Base-by-base conservation (phyloP, 2,329 filamentous ascomycete species). In the Trichoderma arundinaceum region DNA sequence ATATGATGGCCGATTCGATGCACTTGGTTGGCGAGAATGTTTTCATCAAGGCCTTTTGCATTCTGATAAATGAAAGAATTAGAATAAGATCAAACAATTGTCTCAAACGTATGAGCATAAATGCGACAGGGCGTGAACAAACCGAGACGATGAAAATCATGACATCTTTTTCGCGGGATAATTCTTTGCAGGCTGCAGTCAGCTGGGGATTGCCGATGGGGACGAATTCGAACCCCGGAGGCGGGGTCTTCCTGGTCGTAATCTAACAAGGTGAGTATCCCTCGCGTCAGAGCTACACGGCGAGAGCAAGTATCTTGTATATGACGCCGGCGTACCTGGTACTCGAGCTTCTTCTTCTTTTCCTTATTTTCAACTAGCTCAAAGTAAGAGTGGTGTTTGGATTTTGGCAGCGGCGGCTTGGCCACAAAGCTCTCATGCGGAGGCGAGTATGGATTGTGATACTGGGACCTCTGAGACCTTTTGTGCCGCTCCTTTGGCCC, bases 111-210 rank as follows among this genome's bases (percentile, higher is more conserved):
- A 10, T 17, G 22, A 32, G 8, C 12, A 38, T 43, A 17, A 38
- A 15, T 38, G n/a, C 35, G 41, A 48, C 39, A 33, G 38, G 38
- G n/a, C 22, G 32, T 41, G 33, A 56, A 69, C 84, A 70, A 81
- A 88, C 87, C 72, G 86, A 87, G 54, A 90, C 87, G 66, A 90
- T 88, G 70, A 88, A 90, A 15, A 89, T 85, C 83, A 88, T 85
- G 51, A 85, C 86, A 70, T 82, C 86, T 58, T 81, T 79, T 70
- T 88, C 84, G 68, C 88, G 81, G 1, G 87, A 90, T 19, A 89
- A 74, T 71, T 90, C 87, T 75, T 90, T 90, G 79, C 88, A 90
- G 49, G 81, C 77, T 64, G 78, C 79, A 5, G 86, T 89, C 71
- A 90, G 76, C 68, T 83, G 80, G 22, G 87, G 87, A 69, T 89